Percentiles rank a stretch among this genome's conserved stretches.
phyloP scores from a whole-genome alignment of 139 green algal genomes.

The Nannochloris sp. region DNA sequence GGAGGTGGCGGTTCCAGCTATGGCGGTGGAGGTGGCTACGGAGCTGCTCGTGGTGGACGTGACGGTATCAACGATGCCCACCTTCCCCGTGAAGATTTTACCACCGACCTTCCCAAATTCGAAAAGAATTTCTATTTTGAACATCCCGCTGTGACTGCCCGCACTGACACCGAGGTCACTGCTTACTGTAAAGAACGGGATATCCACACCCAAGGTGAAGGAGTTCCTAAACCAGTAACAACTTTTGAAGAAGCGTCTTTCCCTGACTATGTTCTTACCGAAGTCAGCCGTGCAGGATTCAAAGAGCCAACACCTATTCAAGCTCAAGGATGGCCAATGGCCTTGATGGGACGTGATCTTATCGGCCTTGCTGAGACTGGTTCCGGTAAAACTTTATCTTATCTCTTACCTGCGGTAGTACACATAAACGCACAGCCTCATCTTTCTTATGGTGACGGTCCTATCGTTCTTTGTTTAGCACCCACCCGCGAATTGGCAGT shows the following conservation, averaged over 20 bases:
- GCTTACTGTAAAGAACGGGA: constrained; percentile 50
- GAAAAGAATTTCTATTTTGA: constrained; percentile 94
- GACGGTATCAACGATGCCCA: constrained; percentile 65
- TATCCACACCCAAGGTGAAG: constrained; percentile 57
- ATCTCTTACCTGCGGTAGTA: constrained; percentile 79
- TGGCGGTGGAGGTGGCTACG: constrained; percentile 22
- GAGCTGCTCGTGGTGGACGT: constrained; percentile 23
- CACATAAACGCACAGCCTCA: constrained; percentile 93
- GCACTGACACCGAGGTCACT: constrained; percentile 58
- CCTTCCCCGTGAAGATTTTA: constrained; percentile 65
- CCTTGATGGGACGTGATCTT: constrained; percentile 74
- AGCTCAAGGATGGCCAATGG: constrained; percentile 85
- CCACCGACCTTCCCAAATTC: constrained; percentile 69
- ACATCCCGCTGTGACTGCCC: constrained; percentile 66
- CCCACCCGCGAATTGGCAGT: constrained; percentile 90
- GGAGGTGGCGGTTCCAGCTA: constrained; percentile 4
- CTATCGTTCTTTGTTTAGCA: constrained; percentile 86
- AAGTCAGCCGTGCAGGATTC: constrained; percentile 77
- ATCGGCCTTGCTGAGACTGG: constrained; percentile 85
- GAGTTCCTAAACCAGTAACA: constrained; percentile 58
- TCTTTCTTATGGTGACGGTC: constrained; percentile 81
- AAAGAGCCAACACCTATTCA: constrained; percentile 81
- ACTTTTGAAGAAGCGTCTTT: constrained; percentile 77
- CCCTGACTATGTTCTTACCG: constrained; percentile 78
- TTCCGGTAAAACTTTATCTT: constrained; percentile 84